Evolutionary conservation across 2,329 filamentous ascomycete species (phyloP).

Genomic region (Colletotrichum tanaceti): DNA sequence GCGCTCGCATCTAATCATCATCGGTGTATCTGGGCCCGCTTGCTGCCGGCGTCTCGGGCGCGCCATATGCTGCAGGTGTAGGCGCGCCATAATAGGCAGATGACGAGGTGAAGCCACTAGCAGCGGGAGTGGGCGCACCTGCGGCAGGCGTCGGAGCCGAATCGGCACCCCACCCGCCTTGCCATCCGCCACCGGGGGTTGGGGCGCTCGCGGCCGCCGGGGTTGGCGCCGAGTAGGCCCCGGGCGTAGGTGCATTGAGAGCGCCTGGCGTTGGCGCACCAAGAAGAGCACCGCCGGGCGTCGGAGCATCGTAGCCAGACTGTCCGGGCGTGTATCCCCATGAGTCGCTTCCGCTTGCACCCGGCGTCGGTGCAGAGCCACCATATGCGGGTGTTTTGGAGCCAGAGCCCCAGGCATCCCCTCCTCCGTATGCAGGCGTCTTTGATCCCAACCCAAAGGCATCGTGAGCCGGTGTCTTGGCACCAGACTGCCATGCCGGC

Average conservation of each 20-base stretch:
- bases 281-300: constrained; percentile 67
- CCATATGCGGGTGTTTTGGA: constrained; percentile 84
- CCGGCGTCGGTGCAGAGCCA: constrained; percentile 68
- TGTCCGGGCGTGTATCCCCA: constrained; percentile 70
- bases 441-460: constrained; percentile 76
- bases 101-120: constrained; percentile 63
- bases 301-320: constrained; percentile 75
- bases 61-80: constrained; percentile 71
- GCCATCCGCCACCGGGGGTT: constrained; percentile 74
- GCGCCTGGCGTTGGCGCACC: constrained; percentile 72
- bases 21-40: constrained; percentile 67
- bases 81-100: constrained; percentile 68
- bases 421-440: constrained; percentile 70
- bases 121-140: constrained; percentile 76
- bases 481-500: constrained; percentile 82
- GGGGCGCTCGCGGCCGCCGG: constrained; percentile 72
- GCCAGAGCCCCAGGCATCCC: constrained; percentile 72
- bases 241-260: constrained; percentile 77
- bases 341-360: constrained; percentile 67
- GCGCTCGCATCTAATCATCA: constrained; percentile 54
- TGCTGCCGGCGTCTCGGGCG: constrained; percentile 71
- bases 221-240: constrained; percentile 73
- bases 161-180: constrained; percentile 69
- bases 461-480: constrained; percentile 75
- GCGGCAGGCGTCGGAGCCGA: constrained; percentile 74